These are phyloP conservation scores for Apium graveolens DNA, from an alignment of 129 eudicot species.

Conservation along the genomic window DNA sequence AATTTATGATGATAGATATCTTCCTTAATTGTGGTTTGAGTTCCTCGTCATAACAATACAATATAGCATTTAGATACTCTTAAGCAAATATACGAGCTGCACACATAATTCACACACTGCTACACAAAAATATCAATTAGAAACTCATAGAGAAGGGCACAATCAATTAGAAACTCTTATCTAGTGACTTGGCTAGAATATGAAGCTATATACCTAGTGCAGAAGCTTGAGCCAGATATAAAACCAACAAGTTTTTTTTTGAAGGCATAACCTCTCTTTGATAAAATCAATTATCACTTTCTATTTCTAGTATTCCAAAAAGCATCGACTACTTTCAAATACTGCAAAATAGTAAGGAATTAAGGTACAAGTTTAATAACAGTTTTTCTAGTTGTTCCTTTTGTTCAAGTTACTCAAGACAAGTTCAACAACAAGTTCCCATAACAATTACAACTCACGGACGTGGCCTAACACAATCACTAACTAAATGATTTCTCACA, in stretches of 20 bases:
- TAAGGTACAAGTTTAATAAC: not conserved
- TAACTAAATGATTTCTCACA: not conserved
- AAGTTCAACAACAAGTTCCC: not conserved
- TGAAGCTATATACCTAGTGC: not conserved
- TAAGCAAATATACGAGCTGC: not conserved
- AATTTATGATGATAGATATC: no score
- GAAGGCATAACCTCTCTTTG: not conserved
- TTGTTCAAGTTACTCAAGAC: not conserved
- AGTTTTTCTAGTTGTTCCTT: not conserved
- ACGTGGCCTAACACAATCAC: not conserved
- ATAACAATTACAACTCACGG: not conserved
- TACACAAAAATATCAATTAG: not conserved
- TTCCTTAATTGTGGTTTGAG: not conserved
- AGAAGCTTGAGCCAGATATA: not conserved
- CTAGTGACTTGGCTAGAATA: not conserved
- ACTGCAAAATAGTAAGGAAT: not conserved
- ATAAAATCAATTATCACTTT: not conserved
- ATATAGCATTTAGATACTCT: not conserved
- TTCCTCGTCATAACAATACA: not conserved
- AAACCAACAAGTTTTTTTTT: not conserved
- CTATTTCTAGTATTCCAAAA: not conserved
- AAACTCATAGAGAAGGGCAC: not conserved
- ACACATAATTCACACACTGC: not conserved
- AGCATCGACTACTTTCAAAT: not conserved
- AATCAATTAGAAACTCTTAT: no score